A percentile compares a stretch with the other conserved stretches of the same genome.
These are phyloP conservation scores for Mucor piriformis DNA, from an alignment of 371 early-diverging fungal genomes.

Conservation along the genomic window DNA sequence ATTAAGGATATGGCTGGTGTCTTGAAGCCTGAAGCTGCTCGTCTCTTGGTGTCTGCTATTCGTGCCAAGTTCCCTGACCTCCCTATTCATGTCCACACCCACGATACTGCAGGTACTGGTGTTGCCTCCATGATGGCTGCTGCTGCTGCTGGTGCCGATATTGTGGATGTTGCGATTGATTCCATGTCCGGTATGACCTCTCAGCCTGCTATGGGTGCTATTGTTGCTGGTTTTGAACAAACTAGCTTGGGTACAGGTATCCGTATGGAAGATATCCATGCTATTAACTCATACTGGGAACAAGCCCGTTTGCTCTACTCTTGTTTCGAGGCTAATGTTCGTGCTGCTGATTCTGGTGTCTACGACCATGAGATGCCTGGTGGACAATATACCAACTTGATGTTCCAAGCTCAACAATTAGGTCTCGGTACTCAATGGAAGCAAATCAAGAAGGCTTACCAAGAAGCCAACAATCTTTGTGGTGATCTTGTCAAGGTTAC, in stretches of 20 bases:
- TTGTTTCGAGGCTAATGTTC: slow-evolving; percentile 92
- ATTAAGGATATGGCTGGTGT: slow-evolving; percentile 99
- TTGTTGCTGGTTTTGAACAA: slow-evolving; percentile 83
- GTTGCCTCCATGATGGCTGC: slow-evolving; percentile 93
- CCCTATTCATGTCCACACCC: slow-evolving; percentile 95
- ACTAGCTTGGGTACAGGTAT: slow-evolving; percentile 83
- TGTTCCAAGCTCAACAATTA: slow-evolving; percentile 93
- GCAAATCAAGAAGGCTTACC: slow-evolving; percentile 90
- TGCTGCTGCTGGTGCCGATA: slow-evolving; percentile 93
- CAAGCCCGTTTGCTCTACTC: slow-evolving; percentile 92
- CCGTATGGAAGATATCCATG: slow-evolving; percentile 70
- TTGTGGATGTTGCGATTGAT: slow-evolving; percentile 92
- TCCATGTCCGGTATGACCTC: slow-evolving; percentile 95
- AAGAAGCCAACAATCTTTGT: slow-evolving; percentile 87
- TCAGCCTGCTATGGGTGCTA: slow-evolving; percentile 95
- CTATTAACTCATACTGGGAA: slow-evolving; percentile 94
- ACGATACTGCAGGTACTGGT: slow-evolving; percentile 96
- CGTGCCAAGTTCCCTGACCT: slow-evolving; percentile 87
- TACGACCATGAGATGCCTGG: slow-evolving; percentile 97
- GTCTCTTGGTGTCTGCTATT: slow-evolving; percentile 78
- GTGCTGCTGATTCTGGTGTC: slow-evolving; percentile 86
- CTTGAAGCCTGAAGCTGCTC: slow-evolving; percentile 90
- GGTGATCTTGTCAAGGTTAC: slow-evolving; percentile 97
- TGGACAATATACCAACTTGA: slow-evolving; percentile 94
- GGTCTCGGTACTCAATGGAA: slow-evolving; percentile 94